These are phyloP conservation scores for Globisporangium spinosum DNA, from an alignment of 352 stramenopile species.

Conservation along the genomic window DNA sequence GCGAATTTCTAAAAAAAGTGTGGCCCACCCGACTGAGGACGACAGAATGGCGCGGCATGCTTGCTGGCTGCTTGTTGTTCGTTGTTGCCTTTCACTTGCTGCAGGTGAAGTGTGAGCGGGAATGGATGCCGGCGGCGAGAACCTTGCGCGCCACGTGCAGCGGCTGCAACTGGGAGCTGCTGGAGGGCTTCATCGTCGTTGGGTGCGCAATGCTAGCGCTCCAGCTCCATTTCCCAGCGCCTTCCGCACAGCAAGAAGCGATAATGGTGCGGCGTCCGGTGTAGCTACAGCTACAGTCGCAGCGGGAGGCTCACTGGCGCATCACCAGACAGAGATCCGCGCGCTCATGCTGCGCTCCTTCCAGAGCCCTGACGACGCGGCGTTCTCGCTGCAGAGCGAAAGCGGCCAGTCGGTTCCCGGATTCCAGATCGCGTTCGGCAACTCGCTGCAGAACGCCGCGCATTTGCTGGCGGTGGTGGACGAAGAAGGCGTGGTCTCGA, in stretches of 20 bases:
- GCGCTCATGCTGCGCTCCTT: constrained; percentile 31
- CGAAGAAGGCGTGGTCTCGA: constrained; percentile 50
- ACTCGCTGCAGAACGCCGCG: constrained; percentile 11
- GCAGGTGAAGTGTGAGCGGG: not conserved
- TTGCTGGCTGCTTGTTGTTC: not conserved
- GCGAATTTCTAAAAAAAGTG: not conserved
- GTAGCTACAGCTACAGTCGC: not conserved
- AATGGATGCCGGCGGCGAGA: constrained; percentile 16
- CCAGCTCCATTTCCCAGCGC: not conserved
- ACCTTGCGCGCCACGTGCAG: constrained; percentile 30
- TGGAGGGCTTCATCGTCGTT: constrained; percentile 21
- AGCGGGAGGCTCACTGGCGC: not conserved
- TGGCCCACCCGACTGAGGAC: not conserved
- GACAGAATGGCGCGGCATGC: not conserved
- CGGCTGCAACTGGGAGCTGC: constrained; percentile 36
- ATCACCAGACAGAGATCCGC: constrained; percentile 23
- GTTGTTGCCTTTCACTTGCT: constrained; percentile 1
- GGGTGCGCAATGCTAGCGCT: not conserved
- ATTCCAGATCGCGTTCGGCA: constrained; percentile 53
- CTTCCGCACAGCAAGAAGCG: not conserved
- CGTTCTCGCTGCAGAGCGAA: constrained; percentile 16
- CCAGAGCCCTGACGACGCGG: constrained; percentile 20
- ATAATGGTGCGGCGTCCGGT: not conserved
- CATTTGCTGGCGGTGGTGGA: constrained; percentile 44
- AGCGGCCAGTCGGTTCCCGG: constrained; percentile 26